A percentile compares a stretch with the other conserved stretches of the same genome.
Conservation (phyloP, 805 yeast genomes). For the Nakazawaea holstii region DNA sequence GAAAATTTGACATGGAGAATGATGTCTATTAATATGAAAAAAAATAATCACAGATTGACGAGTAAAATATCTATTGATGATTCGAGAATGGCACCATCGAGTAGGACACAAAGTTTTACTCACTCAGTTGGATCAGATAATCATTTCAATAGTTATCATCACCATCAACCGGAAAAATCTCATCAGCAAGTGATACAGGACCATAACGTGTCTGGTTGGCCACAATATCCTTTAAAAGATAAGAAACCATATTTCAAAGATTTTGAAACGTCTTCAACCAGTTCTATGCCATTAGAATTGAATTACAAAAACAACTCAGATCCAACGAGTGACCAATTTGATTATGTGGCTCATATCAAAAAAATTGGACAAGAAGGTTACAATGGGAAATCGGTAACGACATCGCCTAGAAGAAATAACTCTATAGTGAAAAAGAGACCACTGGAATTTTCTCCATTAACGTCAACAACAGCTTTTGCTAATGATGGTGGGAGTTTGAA, state of each 20-base stretch:
- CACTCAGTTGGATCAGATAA: neutral
- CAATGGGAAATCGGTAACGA: neutral
- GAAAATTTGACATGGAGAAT: conserved; percentile 85
- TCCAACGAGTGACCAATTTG: conserved; percentile 50
- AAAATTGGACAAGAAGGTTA: conserved; percentile 42
- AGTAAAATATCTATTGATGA: conserved; percentile 3
- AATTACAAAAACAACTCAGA: conserved; percentile 20
- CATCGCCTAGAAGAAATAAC: conserved; percentile 3
- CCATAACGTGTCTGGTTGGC: conserved; percentile 3
- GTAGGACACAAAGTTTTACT: neutral
- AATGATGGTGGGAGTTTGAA: neutral
- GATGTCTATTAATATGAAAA: conserved; percentile 49
- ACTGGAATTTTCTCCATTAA: conserved; percentile 21
- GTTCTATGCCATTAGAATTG: neutral
- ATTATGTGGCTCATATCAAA: conserved; percentile 60
- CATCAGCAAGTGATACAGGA: neutral
- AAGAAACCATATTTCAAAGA: conserved; percentile 9
- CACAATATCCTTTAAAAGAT: conserved; percentile 4
- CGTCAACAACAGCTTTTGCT: conserved; percentile 3
- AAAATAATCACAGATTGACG: conserved; percentile 1
- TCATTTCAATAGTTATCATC: neutral
- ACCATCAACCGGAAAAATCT: neutral
- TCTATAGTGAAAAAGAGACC: conserved; percentile 17
- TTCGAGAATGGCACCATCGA: neutral
- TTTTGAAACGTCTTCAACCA: conserved; percentile 1